Conservation (phyloP, 106 monocot genomes). For the Platanthera zijinensis region DNA sequence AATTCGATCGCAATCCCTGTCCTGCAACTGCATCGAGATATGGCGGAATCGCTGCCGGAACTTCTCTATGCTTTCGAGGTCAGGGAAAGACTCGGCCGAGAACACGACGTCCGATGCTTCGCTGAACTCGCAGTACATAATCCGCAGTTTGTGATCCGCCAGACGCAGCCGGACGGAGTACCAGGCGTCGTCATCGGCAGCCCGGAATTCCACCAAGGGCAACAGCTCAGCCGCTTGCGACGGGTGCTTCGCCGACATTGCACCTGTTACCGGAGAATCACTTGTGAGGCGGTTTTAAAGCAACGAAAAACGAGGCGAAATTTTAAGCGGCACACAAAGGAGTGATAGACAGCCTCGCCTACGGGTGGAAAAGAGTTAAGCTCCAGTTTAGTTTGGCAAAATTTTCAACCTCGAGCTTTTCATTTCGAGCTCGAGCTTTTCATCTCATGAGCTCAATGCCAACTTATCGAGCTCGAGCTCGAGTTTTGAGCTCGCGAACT, state of each 20-base stretch:
- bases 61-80: conserved; percentile 3
- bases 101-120: background rate
- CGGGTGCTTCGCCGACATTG: background rate
- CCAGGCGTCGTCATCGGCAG: conserved; percentile 5
- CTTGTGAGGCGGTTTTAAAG: too few relatives aligned
- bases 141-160: background rate
- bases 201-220: background rate
- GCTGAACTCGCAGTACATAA: conserved; percentile 8
- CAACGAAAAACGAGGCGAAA: too few relatives aligned
- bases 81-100: background rate
- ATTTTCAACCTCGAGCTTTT: too few relatives aligned
- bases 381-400: too few relatives aligned
- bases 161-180: background rate
- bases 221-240: background rate
- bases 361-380: too few relatives aligned
- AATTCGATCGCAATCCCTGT: background rate
- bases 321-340: too few relatives aligned
- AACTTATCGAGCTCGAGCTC: too few relatives aligned
- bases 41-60: background rate
- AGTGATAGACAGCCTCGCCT: too few relatives aligned
- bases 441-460: too few relatives aligned
- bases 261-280: too few relatives aligned
- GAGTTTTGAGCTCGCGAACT: too few relatives aligned
- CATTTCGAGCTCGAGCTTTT: too few relatives aligned
- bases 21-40: conserved; percentile 8